Evolutionary conservation across 108 stramenopile species (phyloP), one percentile per base, ranked within the genome.

Genomic region (Fistulifera solaris): DNA sequence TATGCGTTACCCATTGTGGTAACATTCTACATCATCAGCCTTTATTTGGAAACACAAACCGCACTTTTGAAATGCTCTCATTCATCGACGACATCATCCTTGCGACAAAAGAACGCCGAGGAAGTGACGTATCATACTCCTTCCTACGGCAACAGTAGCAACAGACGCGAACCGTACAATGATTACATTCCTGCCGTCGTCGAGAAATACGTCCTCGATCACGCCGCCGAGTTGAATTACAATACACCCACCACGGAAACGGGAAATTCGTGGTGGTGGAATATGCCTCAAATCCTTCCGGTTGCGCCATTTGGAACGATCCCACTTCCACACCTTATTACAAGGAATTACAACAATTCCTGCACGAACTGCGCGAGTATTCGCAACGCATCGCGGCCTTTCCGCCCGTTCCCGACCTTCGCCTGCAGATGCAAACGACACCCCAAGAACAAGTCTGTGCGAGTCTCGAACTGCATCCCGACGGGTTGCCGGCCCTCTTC

Each of bases 401-500:
- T 5, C 27, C 48, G 8, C 13, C 40, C 14, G 18, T 26, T 10
- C 11, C 19, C 2, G 51, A 63, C 44, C 19, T 68, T 27, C n/a
- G 60, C 27, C 15, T 17, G 2, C 1, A 5, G 21, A 24, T 50
- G 18, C n/a, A 19, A 3, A 27, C 26, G 2, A 15, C 15, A 17
- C 27, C 17, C 22, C 16, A 50, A 28, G 18, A 25, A 13, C 18
- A 18, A 18, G 45, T 63, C 15, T 70, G 68, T 22, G 45, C 40
- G 18, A 5, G 47, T 10, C 28, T 59, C 1, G 23, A 44, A 25
- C 52, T 59, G 19, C 49, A 65, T 43, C 65, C 59, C 25, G 70
- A 56, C n/a, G 70, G 70, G 18, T 4, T 11, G 16, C 25, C 0
- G 64, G 39, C 23, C 48, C 60, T 23, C 61, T 71, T 54, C 23